Evolutionary conservation across 208 protist species (phyloP), one percentile per base, ranked within the genome.

Genomic region (Crithidia brevicula): DNA sequence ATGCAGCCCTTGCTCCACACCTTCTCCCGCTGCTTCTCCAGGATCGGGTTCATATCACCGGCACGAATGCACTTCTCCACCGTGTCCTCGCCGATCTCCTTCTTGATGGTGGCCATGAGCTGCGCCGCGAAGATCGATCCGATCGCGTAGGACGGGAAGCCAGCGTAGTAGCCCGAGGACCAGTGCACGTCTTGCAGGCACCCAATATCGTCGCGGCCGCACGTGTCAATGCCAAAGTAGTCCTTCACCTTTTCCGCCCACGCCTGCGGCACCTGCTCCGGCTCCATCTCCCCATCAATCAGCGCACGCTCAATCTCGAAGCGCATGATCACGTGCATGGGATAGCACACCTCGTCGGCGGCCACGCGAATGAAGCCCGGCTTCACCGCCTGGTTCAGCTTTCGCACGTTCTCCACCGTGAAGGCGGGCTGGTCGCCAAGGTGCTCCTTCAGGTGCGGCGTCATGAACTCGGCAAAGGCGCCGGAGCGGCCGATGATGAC

Each of bases 321-420:
- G 25, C 94, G 78, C 46, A 97, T 51, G 51, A 95, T 90, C 46
- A 98, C 77, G 69, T 96, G 89, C 58, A 96, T 52, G 8, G 85
- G 83, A 78, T 97, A 98, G 67, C 84, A 91, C 30, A 96, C 70
- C 83, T 97, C 92, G 51, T 98, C 94, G 1, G 90, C 82, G n/a
- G 82, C 57, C 25, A 96, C 77, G 40, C 92, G 87, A 47, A 96
- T 96, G 42, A 82, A 77, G 30, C 81, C 79, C 2, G 86, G 85
- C n/a, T 81, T 31, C 25, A 94, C 87, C n/a, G 23, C 25, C 31
- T 86, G 85, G 50, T 71, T 47, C 27, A 88, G 3, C 47, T 71
- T 68, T 28, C 61, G 67, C 73, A 95, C 69, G 56, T 89, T 93
- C 58, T 83, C 65, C 15, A 33, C 16, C 45, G 28, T 54, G 59